A percentile compares a stretch with the other conserved stretches of the same genome.
Evolutionary conservation across 345 rosid species (phyloP).

Genomic region (Trapa bicornis): DNA sequence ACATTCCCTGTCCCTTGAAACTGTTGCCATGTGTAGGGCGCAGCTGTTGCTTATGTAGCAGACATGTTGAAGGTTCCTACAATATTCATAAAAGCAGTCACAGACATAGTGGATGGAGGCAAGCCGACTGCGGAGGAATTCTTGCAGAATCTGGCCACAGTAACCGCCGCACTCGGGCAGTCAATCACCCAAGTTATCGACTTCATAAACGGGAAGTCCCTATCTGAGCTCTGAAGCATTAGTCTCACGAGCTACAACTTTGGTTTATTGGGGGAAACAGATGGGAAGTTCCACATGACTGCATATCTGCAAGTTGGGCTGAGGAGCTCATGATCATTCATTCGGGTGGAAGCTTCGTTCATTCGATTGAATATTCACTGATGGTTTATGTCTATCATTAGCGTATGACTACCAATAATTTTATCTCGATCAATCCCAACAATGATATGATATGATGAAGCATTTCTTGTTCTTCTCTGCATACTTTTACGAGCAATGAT

Average conservation of each 20-base stretch:
- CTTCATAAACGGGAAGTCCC: constrained; percentile 57
- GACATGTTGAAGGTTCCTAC: constrained; percentile 77
- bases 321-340: not conserved
- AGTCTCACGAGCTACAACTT: not conserved
- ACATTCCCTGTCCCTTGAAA: not conserved
- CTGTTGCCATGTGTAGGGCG: constrained; percentile 38
- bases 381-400: not conserved
- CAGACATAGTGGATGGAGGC: constrained; percentile 78
- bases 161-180: constrained; percentile 61
- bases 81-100: constrained; percentile 76
- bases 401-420: not conserved
- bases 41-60: constrained; percentile 83
- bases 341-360: not conserved
- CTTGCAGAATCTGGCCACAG: constrained; percentile 67
- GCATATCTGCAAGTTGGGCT: not conserved
- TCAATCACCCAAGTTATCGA: constrained; percentile 47
- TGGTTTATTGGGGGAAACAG: not conserved
- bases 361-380: not conserved
- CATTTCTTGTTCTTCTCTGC: not conserved
- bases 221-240: constrained; percentile 49
- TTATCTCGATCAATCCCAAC: not conserved
- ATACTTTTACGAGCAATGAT: not conserved
- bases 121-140: constrained; percentile 89
- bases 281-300: not conserved
- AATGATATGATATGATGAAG: not conserved